Conservation (phyloP, 345 rosid genomes). For the Hirschfeldia incana region DNA sequence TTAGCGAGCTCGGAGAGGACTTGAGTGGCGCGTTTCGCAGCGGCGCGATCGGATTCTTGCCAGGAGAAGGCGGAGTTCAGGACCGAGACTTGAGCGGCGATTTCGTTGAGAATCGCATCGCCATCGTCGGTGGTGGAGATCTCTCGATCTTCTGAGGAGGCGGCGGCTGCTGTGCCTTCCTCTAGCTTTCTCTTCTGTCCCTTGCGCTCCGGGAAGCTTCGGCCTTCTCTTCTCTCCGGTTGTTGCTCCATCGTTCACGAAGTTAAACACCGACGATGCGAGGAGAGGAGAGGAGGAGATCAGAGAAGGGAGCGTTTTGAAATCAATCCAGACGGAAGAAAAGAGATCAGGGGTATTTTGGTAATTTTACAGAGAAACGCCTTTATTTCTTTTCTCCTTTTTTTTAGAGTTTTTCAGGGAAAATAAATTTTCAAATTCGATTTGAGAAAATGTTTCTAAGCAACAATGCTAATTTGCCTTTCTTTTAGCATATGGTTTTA, state of each 20-base stretch:
- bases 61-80: slow-evolving; percentile 79
- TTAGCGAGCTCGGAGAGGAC: slow-evolving; percentile 98
- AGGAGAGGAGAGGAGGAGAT: slow-evolving; percentile 29
- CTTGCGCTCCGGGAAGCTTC: slow-evolving; percentile 72
- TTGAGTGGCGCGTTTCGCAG: slow-evolving; percentile 92
- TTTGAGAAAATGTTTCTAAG: too few species aligned
- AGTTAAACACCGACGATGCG: slow-evolving; percentile 29
- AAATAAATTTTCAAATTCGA: neutral
- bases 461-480: neutral
- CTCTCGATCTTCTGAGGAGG: slow-evolving; percentile 51
- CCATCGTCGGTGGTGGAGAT: slow-evolving; percentile 69
- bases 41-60: slow-evolving; percentile 90
- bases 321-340: slow-evolving; percentile 40
- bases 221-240: slow-evolving; percentile 56
- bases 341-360: slow-evolving; percentile 54
- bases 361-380: slow-evolving; percentile 31
- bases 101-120: slow-evolving; percentile 59
- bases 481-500: neutral
- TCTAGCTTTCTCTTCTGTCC: slow-evolving; percentile 95
- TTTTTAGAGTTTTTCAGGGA: neutral
- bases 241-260: slow-evolving; percentile 41
- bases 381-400: neutral
- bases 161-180: slow-evolving; percentile 51
- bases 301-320: slow-evolving; percentile 41
- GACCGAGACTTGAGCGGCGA: slow-evolving; percentile 67